Evolutionary conservation across 2,329 filamentous ascomycete genomes (phyloP), one percentile per base, ranked within the genome.

Genomic region (Calonectria montana): DNA sequence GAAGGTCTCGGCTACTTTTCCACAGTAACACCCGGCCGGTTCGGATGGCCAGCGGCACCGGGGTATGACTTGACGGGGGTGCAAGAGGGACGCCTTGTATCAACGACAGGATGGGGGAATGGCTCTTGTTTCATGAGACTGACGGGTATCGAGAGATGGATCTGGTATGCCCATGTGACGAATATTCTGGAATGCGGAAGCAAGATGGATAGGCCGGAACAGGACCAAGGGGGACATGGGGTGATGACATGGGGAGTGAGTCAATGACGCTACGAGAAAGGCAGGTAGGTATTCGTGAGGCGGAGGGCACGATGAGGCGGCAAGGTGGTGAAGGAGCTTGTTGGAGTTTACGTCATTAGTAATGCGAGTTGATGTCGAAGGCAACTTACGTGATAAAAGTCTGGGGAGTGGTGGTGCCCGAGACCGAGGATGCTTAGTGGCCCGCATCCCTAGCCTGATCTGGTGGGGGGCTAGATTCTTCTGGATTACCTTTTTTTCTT

Each of bases 341-440:
- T 39, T 59, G 53, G 53, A 25, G 53, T 59, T 59, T 39, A 35
- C 53, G 37, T 59, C 31, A 59, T 59, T 39, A 59, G n/a, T 59
- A 59, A 59, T 21, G 31, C 39, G 53, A 23, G 35, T 25, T 57
- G 53, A 57, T 12, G 53, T 21, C 27, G n/a, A 59, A 59, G 53
- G n/a, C n/a, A 59, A 59, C 53, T 59, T 59, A 59, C 53, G 53
- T 59, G 53, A 59, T 59, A 25, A 59, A n/a, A 6, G n/a, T 57
- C 31, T 37, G 21, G 53, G 53, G 31, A 13, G 18, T 21, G 31
- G 18, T 21, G 31, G 53, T 39, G 53, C 35, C 37, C 53, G 53
- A 39, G 53, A 35, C 37, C 53, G 53, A 39, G 53, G 53, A 59
- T 15, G 53, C 31, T 39, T 39, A 59, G 53, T 37, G 53, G 21